phyloP scores from a whole-genome alignment of 345 rosid species.

The Capsella bursapastoris region DNA sequence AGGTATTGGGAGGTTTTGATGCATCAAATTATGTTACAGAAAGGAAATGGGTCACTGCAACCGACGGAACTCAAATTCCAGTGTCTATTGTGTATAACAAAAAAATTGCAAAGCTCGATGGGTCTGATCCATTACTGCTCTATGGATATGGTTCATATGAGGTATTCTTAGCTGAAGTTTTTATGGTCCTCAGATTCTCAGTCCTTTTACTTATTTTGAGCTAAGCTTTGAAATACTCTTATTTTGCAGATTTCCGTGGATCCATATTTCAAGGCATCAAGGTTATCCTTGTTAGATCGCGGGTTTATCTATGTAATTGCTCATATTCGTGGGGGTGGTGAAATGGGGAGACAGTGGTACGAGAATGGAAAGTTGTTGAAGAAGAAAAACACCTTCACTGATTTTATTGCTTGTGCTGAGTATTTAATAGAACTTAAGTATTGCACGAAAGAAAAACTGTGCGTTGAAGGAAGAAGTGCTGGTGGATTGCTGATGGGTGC shows the following conservation, averaged over 20 bases:
- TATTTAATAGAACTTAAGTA: constrained; percentile 66
- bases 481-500: constrained; percentile 95
- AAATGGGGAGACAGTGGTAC: constrained; percentile 98
- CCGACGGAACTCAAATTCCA: constrained; percentile 87
- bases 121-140: constrained; percentile 77
- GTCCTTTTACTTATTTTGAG: constrained; percentile 1
- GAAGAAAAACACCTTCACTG: constrained; percentile 90
- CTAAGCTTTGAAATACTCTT: constrained; percentile 26
- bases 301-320: constrained; percentile 87
- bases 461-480: constrained; percentile 92
- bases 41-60: constrained; percentile 89
- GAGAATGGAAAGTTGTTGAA: constrained; percentile 86
- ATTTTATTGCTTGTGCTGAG: constrained; percentile 87
- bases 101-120: constrained; percentile 80
- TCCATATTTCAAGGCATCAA: constrained; percentile 73
- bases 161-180: constrained; percentile 54
- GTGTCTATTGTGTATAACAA: constrained; percentile 75
- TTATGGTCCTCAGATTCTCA: constrained; percentile 1
- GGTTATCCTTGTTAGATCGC: constrained; percentile 86
- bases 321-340: constrained; percentile 98
- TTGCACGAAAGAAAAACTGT: constrained; percentile 77
- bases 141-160: constrained; percentile 97
- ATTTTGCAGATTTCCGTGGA: constrained; percentile 63
- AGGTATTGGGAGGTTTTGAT: constrained; percentile 95
- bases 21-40: constrained; percentile 76